Conservation (phyloP, 2,329 filamentous ascomycete species). For the Colletotrichum noveboracense region DNA sequence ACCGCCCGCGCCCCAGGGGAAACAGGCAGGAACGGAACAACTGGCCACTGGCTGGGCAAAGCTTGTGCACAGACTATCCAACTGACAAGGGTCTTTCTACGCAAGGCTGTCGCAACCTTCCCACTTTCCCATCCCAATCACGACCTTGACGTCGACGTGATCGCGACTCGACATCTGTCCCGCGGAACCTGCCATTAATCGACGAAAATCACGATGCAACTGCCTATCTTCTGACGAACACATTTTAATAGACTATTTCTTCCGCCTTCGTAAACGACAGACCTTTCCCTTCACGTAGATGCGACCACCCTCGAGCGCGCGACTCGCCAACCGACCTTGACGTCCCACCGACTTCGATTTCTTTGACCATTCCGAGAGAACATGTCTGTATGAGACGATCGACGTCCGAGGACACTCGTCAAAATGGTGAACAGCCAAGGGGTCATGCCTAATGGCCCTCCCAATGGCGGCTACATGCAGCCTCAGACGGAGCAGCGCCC, state of each 20-base stretch:
- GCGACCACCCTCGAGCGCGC: neutral
- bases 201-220: neutral
- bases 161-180: constrained; percentile 2
- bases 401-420: constrained; percentile 5
- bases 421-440: constrained; percentile 18
- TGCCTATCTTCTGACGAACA: neutral
- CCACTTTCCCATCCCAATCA: constrained; percentile 4
- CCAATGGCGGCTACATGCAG: constrained; percentile 20
- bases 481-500: constrained; percentile 14
- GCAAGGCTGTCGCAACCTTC: constrained; percentile 26
- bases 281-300: neutral
- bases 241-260: neutral
- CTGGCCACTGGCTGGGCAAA: constrained; percentile 15
- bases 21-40: constrained; percentile 17
- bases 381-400: constrained; percentile 7
- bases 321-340: neutral
- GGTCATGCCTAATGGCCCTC: constrained; percentile 13
- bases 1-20: neutral
- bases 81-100: constrained; percentile 18
- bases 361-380: neutral
- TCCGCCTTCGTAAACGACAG: neutral
- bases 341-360: neutral
- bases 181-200: neutral
- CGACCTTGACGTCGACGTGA: constrained; percentile 10
- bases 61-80: constrained; percentile 16